Evolutionary conservation across 164 flowering plant genomes (phyloP), one percentile per base, ranked within the genome.

Genomic region (Umbellularia californica): DNA sequence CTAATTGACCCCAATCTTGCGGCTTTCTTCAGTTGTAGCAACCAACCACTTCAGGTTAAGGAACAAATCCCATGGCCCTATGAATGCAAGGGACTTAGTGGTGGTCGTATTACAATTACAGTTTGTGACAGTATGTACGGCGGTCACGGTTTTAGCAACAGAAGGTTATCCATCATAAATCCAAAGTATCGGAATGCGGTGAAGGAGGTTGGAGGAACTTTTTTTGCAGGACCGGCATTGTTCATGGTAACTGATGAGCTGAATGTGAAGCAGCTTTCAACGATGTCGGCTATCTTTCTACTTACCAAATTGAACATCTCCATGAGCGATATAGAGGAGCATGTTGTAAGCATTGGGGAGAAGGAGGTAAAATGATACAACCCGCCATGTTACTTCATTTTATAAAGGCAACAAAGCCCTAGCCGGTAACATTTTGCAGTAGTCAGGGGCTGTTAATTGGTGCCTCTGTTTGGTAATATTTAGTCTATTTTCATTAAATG

Each of bases 1-100:
- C 70, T 82, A n/a, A 17, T 66, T 20, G 51, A n/a, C 50, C 80
- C 80, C 28, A 70, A 74, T 64, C 60, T 82, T 19, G 25, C 78
- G 0, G 22, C 52, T 9, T 51, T 25, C 23, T 25, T 20, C 14
- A 41, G 70, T 19, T 67, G 70, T 30, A 19, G 7, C 3, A 67
- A 67, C 50, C 70, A 67, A 20, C 23, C 30, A 17, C 7, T 67
- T 10, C 41, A 9, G n/a, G 15, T 67, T 30, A 41, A 22, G n/a
- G 47, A 67, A 50, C 33, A 35, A 41, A 3, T 7, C 30, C 17
- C 25, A 19, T 1, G 12, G n/a, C 20, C 9, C 41, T 28, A 28
- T 28, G 0, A 3, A 28, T 35, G 41, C 41, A 35, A 0, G 9
- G 9, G 5, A 35, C 1, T 35, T 35, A 5, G 41, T 5, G 1